A percentile compares a stretch with the other conserved stretches of the same genome.
phyloP scores from a whole-genome alignment of 78 protist species.

The Planoprotostelium fungivorum region DNA sequence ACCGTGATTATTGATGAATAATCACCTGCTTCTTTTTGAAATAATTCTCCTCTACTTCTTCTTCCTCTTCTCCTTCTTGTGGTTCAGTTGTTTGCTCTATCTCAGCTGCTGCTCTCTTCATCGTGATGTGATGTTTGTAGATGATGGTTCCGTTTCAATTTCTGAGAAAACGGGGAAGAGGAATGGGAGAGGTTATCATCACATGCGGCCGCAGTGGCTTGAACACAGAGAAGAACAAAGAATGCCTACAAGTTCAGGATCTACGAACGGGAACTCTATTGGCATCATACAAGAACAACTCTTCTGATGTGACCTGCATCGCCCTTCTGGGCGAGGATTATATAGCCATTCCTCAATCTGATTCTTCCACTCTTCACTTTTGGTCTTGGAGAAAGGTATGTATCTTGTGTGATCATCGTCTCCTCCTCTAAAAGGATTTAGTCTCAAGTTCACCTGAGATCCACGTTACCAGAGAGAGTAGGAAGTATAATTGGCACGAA shows the following conservation, averaged over 20 bases:
- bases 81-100: no score
- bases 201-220: neutral
- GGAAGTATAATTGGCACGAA: conserved; percentile 26
- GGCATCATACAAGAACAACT: conserved; percentile 11
- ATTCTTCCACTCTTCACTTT: conserved; percentile 29
- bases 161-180: neutral
- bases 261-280: conserved; percentile 30
- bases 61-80: no score
- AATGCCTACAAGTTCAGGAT: conserved; percentile 6
- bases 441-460: conserved; percentile 31
- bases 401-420: neutral
- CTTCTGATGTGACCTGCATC: conserved; percentile 16
- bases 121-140: no score
- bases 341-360: conserved; percentile 25
- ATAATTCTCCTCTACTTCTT: neutral
- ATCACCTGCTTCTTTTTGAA: neutral
- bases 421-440: neutral
- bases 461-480: conserved; percentile 39
- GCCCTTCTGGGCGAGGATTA: conserved; percentile 35
- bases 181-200: neutral
- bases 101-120: no score
- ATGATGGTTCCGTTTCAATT: no score
- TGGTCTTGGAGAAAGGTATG: conserved; percentile 41
- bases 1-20: neutral
- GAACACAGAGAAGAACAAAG: neutral